Evolutionary conservation across 2,329 filamentous ascomycete genomes (phyloP).

Genomic region (Graphiopsis chlorocephala): DNA sequence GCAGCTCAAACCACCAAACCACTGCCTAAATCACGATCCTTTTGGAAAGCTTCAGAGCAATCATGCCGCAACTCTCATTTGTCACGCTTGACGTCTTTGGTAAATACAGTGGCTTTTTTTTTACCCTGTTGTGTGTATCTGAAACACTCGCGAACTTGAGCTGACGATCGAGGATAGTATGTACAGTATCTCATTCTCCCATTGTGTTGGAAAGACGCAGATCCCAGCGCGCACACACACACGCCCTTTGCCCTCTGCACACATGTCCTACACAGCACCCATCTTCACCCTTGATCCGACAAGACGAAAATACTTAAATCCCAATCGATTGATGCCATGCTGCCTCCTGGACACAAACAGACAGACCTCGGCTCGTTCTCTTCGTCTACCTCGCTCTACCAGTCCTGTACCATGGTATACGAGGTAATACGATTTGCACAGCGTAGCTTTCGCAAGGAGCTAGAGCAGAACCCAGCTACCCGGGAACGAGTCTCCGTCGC

Average conservation of each 20-base stretch:
- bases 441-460: not conserved
- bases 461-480: not conserved
- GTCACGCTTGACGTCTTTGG: slow-evolving; percentile 49
- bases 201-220: not conserved
- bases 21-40: not conserved
- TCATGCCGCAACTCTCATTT: slow-evolving; percentile 24
- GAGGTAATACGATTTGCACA: not conserved
- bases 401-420: not conserved
- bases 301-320: not conserved
- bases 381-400: not conserved
- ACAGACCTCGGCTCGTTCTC: not conserved
- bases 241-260: not conserved
- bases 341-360: not conserved
- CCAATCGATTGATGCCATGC: not conserved
- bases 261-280: not conserved
- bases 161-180: not conserved
- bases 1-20: not conserved
- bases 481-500: not conserved
- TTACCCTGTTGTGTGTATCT: not conserved
- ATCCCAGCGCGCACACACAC: not conserved
- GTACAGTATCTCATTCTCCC: not conserved
- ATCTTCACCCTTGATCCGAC: not conserved
- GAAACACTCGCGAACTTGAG: not conserved
- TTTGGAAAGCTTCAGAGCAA: slow-evolving; percentile 14
- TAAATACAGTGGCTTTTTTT: not conserved